phyloP scores from a whole-genome alignment of 2,329 filamentous ascomycete species.

The Beauveria australis region DNA sequence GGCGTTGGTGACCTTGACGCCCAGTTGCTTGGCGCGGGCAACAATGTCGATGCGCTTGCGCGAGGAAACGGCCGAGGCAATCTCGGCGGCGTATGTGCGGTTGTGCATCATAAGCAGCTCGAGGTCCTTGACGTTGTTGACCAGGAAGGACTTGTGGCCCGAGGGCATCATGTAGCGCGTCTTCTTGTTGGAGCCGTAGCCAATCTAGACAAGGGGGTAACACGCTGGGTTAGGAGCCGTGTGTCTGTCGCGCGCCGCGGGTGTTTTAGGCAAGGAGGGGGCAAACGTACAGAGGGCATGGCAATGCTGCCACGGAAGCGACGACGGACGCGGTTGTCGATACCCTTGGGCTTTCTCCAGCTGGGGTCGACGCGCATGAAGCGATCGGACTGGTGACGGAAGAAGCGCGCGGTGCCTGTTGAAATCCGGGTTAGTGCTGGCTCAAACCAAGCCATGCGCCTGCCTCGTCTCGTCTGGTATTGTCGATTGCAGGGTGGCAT shows the following conservation, averaged over 20 bases:
- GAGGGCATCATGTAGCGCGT: constrained; percentile 98
- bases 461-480: background rate
- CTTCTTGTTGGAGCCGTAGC: constrained; percentile 99
- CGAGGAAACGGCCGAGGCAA: constrained; percentile 95
- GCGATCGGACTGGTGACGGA: constrained; percentile 93
- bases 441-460: background rate
- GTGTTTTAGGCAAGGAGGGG: background rate
- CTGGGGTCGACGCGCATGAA: constrained; percentile 84
- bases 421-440: constrained; percentile 17
- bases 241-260: background rate
- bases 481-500: too few relatives aligned
- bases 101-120: constrained; percentile 99
- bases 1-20: constrained; percentile 99
- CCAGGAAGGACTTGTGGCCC: constrained; percentile 99
- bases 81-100: constrained; percentile 97
- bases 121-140: constrained; percentile 92
- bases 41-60: constrained; percentile 99
- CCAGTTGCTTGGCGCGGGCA: constrained; percentile 91
- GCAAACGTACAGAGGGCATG: constrained; percentile 62
- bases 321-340: constrained; percentile 95
- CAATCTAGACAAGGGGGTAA: constrained; percentile 57
- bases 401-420: constrained; percentile 87
- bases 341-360: constrained; percentile 99
- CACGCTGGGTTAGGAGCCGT: too few relatives aligned
- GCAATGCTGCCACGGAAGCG: constrained; percentile 91